Conservation (phyloP, 2,329 filamentous ascomycete genomes). For the Exophiala mesophila region DNA sequence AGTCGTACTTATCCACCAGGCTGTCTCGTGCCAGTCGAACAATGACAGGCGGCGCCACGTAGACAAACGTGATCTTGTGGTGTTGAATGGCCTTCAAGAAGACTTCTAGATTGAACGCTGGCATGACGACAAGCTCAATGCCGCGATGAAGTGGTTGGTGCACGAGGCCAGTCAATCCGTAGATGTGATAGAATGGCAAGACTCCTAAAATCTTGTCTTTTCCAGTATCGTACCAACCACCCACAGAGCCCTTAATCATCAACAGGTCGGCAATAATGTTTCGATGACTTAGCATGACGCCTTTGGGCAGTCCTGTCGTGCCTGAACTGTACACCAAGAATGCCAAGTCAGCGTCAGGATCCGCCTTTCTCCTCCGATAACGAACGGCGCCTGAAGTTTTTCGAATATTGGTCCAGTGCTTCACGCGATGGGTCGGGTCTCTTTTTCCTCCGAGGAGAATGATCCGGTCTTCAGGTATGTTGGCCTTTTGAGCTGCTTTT, state of each 20-base stretch:
- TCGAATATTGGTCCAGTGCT: constrained; percentile 70
- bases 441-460: constrained; percentile 70
- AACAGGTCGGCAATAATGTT: constrained; percentile 75
- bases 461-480: constrained; percentile 67
- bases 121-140: constrained; percentile 64
- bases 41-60: constrained; percentile 79
- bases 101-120: constrained; percentile 74
- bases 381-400: constrained; percentile 58
- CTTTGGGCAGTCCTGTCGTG: constrained; percentile 87
- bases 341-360: constrained; percentile 67
- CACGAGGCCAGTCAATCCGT: constrained; percentile 70
- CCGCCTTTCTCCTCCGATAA: constrained; percentile 57
- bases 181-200: constrained; percentile 87
- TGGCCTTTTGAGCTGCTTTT: constrained; percentile 64
- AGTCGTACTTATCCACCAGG: constrained; percentile 71
- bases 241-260: constrained; percentile 52
- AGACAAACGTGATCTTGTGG: constrained; percentile 69
- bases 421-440: constrained; percentile 55
- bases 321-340: constrained; percentile 87
- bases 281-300: constrained; percentile 76
- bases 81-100: constrained; percentile 74
- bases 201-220: constrained; percentile 73
- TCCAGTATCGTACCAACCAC: constrained; percentile 47
- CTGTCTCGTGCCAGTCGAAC: constrained; percentile 76
- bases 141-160: constrained; percentile 65